Conservation (phyloP, 2,329 filamentous ascomycete species). For the Neonectria sp. region DNA sequence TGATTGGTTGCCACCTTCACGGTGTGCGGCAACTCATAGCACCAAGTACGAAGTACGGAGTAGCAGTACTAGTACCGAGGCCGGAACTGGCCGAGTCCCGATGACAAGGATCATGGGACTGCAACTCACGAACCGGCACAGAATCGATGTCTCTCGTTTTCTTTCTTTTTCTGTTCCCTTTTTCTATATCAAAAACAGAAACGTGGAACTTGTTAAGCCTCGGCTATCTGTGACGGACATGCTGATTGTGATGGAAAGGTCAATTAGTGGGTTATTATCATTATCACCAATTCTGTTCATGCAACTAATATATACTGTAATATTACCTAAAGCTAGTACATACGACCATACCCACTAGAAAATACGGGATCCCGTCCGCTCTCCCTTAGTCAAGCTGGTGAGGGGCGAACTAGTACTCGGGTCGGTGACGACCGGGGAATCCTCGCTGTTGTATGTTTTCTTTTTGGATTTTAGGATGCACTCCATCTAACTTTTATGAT, state of each 20-base stretch:
- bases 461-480: neutral
- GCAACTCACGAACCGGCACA: neutral
- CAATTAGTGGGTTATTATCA: no score
- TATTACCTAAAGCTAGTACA: neutral
- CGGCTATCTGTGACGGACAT: no score
- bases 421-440: neutral
- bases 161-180: neutral
- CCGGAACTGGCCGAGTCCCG: slow-evolving; percentile 30
- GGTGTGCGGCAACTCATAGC: neutral
- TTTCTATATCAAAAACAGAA: no score
- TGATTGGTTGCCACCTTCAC: slow-evolving; percentile 18
- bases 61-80: neutral
- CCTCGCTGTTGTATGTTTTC: slow-evolving; percentile 3
- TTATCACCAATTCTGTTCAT: no score
- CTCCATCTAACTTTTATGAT: no score
- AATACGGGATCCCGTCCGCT: slow-evolving; percentile 15
- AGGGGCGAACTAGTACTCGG: neutral
- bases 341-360: slow-evolving; percentile 9
- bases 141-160: neutral
- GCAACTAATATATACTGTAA: no score
- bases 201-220: neutral
- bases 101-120: slow-evolving; percentile 23
- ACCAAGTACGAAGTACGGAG: neutral
- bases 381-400: slow-evolving; percentile 12
- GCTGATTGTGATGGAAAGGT: no score